Conservation (phyloP, 1,139 yeast species). For the Blastobotrys serpentis region DNA sequence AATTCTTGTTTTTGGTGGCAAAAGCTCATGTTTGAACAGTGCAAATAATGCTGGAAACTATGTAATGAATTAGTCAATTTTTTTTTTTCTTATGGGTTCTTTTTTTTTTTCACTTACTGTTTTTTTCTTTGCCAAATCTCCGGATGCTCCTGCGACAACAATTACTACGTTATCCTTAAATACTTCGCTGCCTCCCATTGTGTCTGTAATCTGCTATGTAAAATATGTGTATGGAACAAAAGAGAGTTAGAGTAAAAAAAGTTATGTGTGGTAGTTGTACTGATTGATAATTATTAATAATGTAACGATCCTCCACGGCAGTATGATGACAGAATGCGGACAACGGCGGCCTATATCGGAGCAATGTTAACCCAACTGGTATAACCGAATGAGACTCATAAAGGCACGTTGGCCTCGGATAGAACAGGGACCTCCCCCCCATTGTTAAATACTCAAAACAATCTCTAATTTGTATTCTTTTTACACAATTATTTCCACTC, state of each 20-base stretch:
- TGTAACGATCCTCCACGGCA: background rate
- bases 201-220: too few species aligned
- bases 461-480: too few species aligned
- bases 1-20: conserved; percentile 68
- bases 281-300: background rate
- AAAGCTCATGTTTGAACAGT: conserved; percentile 69
- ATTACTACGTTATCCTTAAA: conserved; percentile 58
- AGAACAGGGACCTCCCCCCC: too few species aligned
- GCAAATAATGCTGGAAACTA: conserved; percentile 45
- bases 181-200: conserved; percentile 6
- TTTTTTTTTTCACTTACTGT: conserved; percentile 62
- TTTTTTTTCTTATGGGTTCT: background rate
- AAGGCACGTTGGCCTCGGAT: too few species aligned
- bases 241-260: background rate
- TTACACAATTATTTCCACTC: too few species aligned
- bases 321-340: background rate
- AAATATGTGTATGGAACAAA: too few species aligned
- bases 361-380: conserved; percentile 4
- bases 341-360: background rate
- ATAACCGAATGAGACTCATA: background rate
- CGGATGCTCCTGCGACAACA: conserved; percentile 94
- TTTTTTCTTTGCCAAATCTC: conserved; percentile 95
- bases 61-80: background rate
- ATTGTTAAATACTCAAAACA: too few species aligned
- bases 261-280: conserved; percentile 6